Conservation (phyloP, 352 stramenopile species). For the Phytophthora pini region DNA sequence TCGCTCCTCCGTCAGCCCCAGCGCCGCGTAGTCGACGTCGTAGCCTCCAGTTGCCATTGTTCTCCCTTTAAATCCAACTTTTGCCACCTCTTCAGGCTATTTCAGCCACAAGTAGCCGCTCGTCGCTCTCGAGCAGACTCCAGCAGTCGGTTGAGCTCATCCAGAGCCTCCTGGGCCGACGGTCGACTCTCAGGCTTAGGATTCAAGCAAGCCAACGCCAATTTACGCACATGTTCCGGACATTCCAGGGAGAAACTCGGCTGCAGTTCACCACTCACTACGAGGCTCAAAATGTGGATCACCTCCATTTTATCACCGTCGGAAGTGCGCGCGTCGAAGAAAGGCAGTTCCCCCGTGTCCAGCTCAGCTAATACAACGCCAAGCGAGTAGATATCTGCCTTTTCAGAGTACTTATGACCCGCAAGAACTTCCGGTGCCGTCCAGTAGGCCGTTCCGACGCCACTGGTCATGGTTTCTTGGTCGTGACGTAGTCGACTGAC, state of each 20-base stretch:
- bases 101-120: background rate
- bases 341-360: slow-evolving; percentile 21
- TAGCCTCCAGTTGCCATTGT: slow-evolving; percentile 36
- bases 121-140: slow-evolving; percentile 7
- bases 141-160: slow-evolving; percentile 28
- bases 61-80: slow-evolving; percentile 5
- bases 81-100: slow-evolving; percentile 20
- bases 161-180: slow-evolving; percentile 36
- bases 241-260: slow-evolving; percentile 21
- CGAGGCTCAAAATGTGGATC: slow-evolving; percentile 17
- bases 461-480: slow-evolving; percentile 20
- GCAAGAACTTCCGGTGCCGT: slow-evolving; percentile 18
- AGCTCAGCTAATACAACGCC: slow-evolving; percentile 18
- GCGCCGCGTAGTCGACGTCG: slow-evolving; percentile 56
- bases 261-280: slow-evolving; percentile 10
- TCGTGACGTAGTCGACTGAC: slow-evolving; percentile 10
- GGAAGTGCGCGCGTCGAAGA: slow-evolving; percentile 19
- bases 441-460: slow-evolving; percentile 18
- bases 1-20: slow-evolving; percentile 53
- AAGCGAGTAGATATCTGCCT: slow-evolving; percentile 23
- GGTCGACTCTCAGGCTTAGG: slow-evolving; percentile 34
- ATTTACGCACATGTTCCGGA: slow-evolving; percentile 11
- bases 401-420: slow-evolving; percentile 16
- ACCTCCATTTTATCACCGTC: slow-evolving; percentile 18
- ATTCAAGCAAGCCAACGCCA: slow-evolving; percentile 12